Evolutionary conservation across 169 alveolate species (phyloP).

Genomic region (Hammondia hammondi): DNA sequence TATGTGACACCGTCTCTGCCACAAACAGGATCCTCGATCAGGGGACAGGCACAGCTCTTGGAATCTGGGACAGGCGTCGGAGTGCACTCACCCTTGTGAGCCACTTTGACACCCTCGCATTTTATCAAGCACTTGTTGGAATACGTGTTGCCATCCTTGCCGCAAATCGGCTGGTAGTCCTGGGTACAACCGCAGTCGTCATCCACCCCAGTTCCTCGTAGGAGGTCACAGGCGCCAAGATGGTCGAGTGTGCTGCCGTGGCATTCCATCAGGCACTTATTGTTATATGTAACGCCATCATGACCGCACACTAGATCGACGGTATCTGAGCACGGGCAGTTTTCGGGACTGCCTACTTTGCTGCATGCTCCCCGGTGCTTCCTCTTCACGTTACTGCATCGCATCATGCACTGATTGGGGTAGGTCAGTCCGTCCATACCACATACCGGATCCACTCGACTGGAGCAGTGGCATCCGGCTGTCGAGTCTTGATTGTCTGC

Average conservation of each 20-base stretch:
- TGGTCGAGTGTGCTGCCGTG: conserved; percentile 10
- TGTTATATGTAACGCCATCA: conserved; percentile 17
- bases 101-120: conserved; percentile 7
- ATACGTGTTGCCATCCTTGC: conserved; percentile 13
- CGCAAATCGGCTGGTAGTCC: conserved; percentile 1
- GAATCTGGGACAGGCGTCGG: background rate
- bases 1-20: conserved; percentile 60
- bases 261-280: conserved; percentile 6
- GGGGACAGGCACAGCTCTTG: conserved; percentile 54
- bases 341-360: background rate
- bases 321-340: background rate
- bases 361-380: conserved; percentile 36
- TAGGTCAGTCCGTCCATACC: conserved; percentile 53
- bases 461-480: background rate
- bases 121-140: conserved; percentile 11
- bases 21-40: conserved; percentile 56
- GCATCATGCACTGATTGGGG: conserved; percentile 22
- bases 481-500: background rate
- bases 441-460: conserved; percentile 48
- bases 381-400: background rate
- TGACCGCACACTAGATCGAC: conserved; percentile 23
- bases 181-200: conserved; percentile 34
- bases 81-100: conserved; percentile 1
- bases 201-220: background rate
- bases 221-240: background rate